These are phyloP conservation scores for Paracoccidioides brasiliensis DNA, from an alignment of 2,329 filamentous ascomycete genomes.

Conservation along the genomic window DNA sequence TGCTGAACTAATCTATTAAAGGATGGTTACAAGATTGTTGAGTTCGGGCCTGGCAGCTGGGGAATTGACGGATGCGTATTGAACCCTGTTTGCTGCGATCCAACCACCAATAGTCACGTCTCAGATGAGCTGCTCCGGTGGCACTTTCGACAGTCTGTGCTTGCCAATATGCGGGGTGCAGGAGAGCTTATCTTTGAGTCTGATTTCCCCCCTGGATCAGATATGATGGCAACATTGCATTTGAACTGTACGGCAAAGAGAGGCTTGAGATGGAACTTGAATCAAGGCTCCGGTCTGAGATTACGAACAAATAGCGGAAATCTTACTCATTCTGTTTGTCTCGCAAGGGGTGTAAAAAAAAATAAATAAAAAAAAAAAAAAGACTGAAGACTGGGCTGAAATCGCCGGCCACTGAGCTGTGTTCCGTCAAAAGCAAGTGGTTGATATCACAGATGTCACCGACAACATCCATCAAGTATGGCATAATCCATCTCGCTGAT, in stretches of 20 bases:
- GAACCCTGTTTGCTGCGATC: slow-evolving; percentile 10
- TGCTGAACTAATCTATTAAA: slow-evolving; percentile 5
- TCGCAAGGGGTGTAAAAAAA: too few species aligned
- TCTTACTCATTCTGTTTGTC: too few species aligned
- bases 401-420: too few species aligned
- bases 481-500: not conserved
- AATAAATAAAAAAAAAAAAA: too few species aligned
- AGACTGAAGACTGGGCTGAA: too few species aligned
- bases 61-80: slow-evolving; percentile 11
- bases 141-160: slow-evolving; percentile 15
- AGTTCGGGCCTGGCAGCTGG: slow-evolving; percentile 4
- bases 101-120: slow-evolving; percentile 6
- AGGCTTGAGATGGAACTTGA: slow-evolving; percentile 10
- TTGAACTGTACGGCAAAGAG: slow-evolving; percentile 10
- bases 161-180: slow-evolving; percentile 16
- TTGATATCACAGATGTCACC: not conserved
- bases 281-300: not conserved
- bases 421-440: not conserved
- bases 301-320: not conserved
- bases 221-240: slow-evolving; percentile 11
- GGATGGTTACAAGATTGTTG: slow-evolving; percentile 11
- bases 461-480: not conserved
- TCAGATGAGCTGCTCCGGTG: slow-evolving; percentile 13
- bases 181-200: slow-evolving; percentile 15
- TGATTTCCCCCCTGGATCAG: slow-evolving; percentile 14